Conservation (phyloP, 83 land plant species). For the Picea abies region DNA sequence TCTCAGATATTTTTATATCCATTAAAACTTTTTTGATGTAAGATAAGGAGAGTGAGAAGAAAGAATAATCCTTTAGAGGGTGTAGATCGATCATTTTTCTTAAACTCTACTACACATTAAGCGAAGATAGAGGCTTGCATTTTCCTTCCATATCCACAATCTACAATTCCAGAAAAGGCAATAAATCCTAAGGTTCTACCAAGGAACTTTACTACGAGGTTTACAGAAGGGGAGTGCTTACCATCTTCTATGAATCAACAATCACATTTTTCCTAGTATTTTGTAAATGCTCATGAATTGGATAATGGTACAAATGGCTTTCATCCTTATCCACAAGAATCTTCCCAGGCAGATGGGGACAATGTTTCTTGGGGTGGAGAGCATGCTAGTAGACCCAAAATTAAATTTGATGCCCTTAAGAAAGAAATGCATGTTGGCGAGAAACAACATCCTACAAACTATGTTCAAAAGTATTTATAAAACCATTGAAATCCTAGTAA, state of each 20-base stretch:
- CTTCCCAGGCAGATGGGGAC: no score
- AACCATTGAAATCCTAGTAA: conserved; percentile 43
- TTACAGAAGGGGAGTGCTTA: conserved; percentile 4
- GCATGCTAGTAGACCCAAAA: neutral
- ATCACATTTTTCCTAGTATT: conserved; percentile 12
- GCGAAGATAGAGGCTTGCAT: conserved; percentile 88
- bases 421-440: conserved; percentile 69
- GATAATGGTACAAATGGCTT: conserved; percentile 10
- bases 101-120: conserved; percentile 65
- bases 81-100: conserved; percentile 71
- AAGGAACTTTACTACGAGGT: conserved; percentile 23
- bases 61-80: conserved; percentile 71
- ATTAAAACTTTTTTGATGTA: conserved; percentile 24
- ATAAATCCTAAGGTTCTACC: conserved; percentile 37
- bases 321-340: conserved; percentile 24
- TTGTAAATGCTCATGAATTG: conserved; percentile 2
- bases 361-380: no score
- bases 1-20: no score
- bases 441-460: conserved; percentile 43
- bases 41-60: conserved; percentile 85
- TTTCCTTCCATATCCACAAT: conserved; percentile 53
- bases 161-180: conserved; percentile 29
- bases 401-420: conserved; percentile 44
- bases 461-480: conserved; percentile 60
- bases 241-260: conserved; percentile 7